Percentiles rank a stretch among this genome's conserved stretches.
These are phyloP conservation scores for Lecanicillium sp. DNA, from an alignment of 2,329 filamentous ascomycete genomes.

Conservation along the genomic window DNA sequence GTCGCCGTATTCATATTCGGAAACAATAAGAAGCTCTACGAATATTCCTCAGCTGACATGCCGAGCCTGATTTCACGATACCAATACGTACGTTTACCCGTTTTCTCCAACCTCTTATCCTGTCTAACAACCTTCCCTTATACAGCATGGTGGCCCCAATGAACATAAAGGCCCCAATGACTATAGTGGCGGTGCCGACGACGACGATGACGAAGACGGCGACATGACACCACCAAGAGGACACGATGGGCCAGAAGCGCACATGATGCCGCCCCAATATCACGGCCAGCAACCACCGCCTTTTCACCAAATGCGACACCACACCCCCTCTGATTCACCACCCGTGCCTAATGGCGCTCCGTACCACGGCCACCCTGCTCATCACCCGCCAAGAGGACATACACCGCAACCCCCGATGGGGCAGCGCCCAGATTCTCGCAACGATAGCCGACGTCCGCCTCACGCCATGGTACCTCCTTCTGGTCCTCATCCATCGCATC, in stretches of 20 bases:
- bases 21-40: slow-evolving; percentile 97
- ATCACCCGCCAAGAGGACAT: slow-evolving; percentile 53
- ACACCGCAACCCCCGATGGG: slow-evolving; percentile 73
- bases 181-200: slow-evolving; percentile 84
- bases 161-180: slow-evolving; percentile 94
- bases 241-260: slow-evolving; percentile 48
- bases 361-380: slow-evolving; percentile 46
- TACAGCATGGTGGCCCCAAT: slow-evolving; percentile 79
- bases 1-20: slow-evolving; percentile 98
- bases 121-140: slow-evolving; percentile 12
- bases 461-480: slow-evolving; percentile 63
- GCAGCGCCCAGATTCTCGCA: slow-evolving; percentile 64
- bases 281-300: slow-evolving; percentile 49
- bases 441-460: slow-evolving; percentile 66
- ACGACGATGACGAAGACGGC: slow-evolving; percentile 65
- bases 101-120: slow-evolving; percentile 5
- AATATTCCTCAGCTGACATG: slow-evolving; percentile 94
- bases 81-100: slow-evolving; percentile 65
- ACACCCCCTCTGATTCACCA: slow-evolving; percentile 79
- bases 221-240: slow-evolving; percentile 61
- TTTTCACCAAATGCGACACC: slow-evolving; percentile 76
- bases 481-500: slow-evolving; percentile 40
- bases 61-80: slow-evolving; percentile 81
- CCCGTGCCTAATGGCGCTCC: slow-evolving; percentile 72
- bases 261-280: slow-evolving; percentile 63